Conservation (phyloP, 2,329 filamentous ascomycete species). For the Fusarium dimerum region DNA sequence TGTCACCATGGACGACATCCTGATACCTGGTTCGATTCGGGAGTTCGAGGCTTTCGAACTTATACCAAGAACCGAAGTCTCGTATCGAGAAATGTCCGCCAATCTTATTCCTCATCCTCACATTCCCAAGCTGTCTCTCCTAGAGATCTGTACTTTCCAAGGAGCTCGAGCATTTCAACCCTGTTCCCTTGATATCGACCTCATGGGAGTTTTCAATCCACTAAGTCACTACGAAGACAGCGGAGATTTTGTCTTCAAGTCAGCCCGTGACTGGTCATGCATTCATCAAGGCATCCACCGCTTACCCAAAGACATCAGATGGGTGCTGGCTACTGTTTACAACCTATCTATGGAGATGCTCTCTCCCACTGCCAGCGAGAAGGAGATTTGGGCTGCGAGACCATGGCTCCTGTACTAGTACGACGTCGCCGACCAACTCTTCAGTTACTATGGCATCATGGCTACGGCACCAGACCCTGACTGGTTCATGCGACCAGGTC, state of each 20-base stretch:
- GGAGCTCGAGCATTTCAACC: slow-evolving; percentile 32
- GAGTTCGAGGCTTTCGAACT: slow-evolving; percentile 2
- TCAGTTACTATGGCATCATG: slow-evolving; percentile 14
- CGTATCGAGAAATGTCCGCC: slow-evolving; percentile 22
- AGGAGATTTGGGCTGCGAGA: slow-evolving; percentile 25
- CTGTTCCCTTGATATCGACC: slow-evolving; percentile 25
- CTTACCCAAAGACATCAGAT: slow-evolving; percentile 34
- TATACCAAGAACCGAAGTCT: slow-evolving; percentile 25
- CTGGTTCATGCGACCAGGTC: slow-evolving; percentile 27
- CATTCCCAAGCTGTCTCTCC: slow-evolving; percentile 23
- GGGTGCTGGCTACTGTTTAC: slow-evolving; percentile 34
- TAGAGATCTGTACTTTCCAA: slow-evolving; percentile 30
- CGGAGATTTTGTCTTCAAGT: slow-evolving; percentile 28
- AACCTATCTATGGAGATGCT: slow-evolving; percentile 34
- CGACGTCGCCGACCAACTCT: slow-evolving; percentile 26
- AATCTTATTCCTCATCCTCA: slow-evolving; percentile 25
- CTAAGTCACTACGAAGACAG: slow-evolving; percentile 22
- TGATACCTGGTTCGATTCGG: neutral
- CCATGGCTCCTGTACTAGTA: slow-evolving; percentile 34
- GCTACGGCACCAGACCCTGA: slow-evolving; percentile 22
- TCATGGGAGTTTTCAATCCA: slow-evolving; percentile 20
- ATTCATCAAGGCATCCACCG: slow-evolving; percentile 20
- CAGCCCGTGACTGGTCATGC: slow-evolving; percentile 35
- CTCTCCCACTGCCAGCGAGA: slow-evolving; percentile 10
- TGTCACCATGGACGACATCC: neutral